Evolutionary conservation across 306 rosid species (phyloP).

Genomic region (Senna siamea): DNA sequence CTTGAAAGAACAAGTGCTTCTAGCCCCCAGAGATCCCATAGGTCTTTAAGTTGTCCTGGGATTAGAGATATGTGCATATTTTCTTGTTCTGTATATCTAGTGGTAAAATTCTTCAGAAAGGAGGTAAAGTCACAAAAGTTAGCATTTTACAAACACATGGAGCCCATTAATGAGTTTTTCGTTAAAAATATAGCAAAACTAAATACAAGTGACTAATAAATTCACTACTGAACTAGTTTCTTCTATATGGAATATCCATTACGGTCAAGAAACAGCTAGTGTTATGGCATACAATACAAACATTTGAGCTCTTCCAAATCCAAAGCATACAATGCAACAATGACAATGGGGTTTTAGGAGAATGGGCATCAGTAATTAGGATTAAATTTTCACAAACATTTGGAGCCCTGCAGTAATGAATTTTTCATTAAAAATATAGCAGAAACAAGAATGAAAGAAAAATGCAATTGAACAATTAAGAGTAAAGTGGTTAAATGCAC

Average conservation of each 20-base stretch:
- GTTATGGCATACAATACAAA: not conserved
- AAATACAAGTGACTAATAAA: not conserved
- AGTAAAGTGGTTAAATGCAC: slow-evolving; percentile 19
- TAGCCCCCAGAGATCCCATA: slow-evolving; percentile 62
- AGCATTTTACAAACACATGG: slow-evolving; percentile 14
- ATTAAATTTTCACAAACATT: no score
- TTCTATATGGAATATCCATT: slow-evolving; percentile 2
- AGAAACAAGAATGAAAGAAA: not conserved
- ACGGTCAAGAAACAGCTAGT: slow-evolving; percentile 21
- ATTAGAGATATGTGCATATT: slow-evolving; percentile 44
- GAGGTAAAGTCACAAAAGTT: slow-evolving; percentile 1
- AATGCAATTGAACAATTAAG: not conserved
- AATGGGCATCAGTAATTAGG: no score
- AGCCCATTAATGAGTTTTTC: not conserved
- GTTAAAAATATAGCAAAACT: not conserved
- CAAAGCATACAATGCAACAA: no score
- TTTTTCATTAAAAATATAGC: no score
- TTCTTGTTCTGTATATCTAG: slow-evolving; percentile 21
- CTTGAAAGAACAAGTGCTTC: slow-evolving; percentile 53
- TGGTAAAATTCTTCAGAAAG: slow-evolving; percentile 39
- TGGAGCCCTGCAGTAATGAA: no score
- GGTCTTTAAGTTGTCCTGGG: slow-evolving; percentile 44
- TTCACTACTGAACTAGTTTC: slow-evolving; percentile 29
- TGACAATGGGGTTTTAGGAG: no score
- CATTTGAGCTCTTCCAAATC: no score